These are phyloP conservation scores for Alternaria gaisen DNA, from an alignment of 2,329 filamentous ascomycete species.

Conservation along the genomic window DNA sequence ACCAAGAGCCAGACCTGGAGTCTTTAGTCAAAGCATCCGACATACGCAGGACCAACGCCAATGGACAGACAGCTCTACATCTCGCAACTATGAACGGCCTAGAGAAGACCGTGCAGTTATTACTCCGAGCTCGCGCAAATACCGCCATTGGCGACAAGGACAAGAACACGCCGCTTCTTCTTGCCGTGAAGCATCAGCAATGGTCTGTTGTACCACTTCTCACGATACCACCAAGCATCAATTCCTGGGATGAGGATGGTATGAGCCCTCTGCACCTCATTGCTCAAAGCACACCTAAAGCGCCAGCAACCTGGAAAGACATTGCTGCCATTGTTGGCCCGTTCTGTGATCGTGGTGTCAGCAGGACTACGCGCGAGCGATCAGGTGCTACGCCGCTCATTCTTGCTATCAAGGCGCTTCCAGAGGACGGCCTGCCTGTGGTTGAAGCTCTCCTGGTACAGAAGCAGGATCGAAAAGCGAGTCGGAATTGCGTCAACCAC, in stretches of 20 bases:
- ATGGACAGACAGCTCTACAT: constrained; percentile 37
- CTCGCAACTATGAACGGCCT: constrained; percentile 42
- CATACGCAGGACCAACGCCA: constrained; percentile 23
- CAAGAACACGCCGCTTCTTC: constrained; percentile 42
- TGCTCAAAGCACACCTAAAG: constrained; percentile 32
- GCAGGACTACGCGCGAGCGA: constrained; percentile 45
- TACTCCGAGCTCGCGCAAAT: constrained; percentile 38
- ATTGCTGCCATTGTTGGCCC: constrained; percentile 32
- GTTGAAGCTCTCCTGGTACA: constrained; percentile 37
- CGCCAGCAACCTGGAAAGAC: constrained; percentile 37
- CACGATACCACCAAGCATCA: constrained; percentile 40
- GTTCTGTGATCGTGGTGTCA: constrained; percentile 44
- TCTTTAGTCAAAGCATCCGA: constrained; percentile 35
- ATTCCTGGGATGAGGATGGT: constrained; percentile 43
- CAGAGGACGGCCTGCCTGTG: constrained; percentile 40
- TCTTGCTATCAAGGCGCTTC: constrained; percentile 38
- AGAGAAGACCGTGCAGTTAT: constrained; percentile 22
- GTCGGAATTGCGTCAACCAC: constrained; percentile 42
- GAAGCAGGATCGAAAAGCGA: constrained; percentile 25
- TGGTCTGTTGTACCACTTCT: constrained; percentile 41
- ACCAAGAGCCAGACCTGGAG: constrained; percentile 36
- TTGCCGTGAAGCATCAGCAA: constrained; percentile 39
- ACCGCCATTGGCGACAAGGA: constrained; percentile 30
- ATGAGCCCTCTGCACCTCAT: constrained; percentile 46
- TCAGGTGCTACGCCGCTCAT: constrained; percentile 49